These are phyloP conservation scores for Zoysia matrella DNA, from an alignment of 202 grass and related monocot genomes.

Conservation along the genomic window DNA sequence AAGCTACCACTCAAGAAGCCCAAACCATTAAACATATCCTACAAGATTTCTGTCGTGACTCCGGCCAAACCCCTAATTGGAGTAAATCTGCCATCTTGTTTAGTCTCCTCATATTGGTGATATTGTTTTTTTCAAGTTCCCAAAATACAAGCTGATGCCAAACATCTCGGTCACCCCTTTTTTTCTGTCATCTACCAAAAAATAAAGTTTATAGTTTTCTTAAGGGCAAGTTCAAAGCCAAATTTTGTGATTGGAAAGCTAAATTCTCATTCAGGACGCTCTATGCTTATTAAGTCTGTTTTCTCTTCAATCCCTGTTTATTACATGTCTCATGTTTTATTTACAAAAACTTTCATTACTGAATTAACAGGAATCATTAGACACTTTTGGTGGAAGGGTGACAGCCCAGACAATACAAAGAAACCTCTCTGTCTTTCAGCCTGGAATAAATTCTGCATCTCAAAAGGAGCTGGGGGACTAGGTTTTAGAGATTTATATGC, in stretches of 20 bases:
- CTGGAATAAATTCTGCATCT: too few relatives aligned
- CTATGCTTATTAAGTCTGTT: too few relatives aligned
- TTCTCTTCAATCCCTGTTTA: too few relatives aligned
- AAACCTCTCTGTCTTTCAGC: too few relatives aligned
- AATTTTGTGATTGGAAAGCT: too few relatives aligned
- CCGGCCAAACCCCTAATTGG: background rate
- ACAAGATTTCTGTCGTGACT: background rate
- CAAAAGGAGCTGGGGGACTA: too few relatives aligned
- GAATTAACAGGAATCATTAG: too few relatives aligned
- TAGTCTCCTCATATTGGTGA: background rate
- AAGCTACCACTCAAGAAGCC: background rate
- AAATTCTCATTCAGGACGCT: background rate
- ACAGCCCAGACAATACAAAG: too few relatives aligned
- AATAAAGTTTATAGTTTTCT: background rate
- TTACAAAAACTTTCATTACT: too few relatives aligned
- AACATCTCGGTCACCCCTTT: background rate
- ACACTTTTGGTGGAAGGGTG: too few relatives aligned
- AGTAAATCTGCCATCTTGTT: background rate
- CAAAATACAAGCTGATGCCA: background rate
- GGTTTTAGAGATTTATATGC: too few relatives aligned
- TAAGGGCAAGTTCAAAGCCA: background rate
- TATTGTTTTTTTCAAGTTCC: background rate
- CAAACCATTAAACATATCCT: background rate
- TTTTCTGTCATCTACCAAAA: background rate
- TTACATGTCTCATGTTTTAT: too few relatives aligned